Percentiles rank a stretch among this genome's conserved stretches.
phyloP scores from a whole-genome alignment of 2,329 filamentous ascomycete genomes.

The Camillea tinctor region DNA sequence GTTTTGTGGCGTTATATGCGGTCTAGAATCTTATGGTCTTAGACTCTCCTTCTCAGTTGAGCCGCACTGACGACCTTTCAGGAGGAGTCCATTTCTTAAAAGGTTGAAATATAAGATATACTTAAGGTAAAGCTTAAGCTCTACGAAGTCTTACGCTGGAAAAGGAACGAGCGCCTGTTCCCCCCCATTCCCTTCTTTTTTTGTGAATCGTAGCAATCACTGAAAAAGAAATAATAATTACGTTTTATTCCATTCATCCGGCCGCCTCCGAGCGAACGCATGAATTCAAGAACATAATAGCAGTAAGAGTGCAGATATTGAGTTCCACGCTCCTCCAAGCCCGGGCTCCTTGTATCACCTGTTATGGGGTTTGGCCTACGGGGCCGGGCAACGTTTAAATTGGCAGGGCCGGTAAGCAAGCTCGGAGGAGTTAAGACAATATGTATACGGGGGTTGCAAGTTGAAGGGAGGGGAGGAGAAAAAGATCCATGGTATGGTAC shows the following conservation, averaged over 20 bases:
- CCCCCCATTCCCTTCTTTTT: no score
- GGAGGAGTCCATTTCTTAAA: neutral
- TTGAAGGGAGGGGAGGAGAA: no score
- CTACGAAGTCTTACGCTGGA: no score
- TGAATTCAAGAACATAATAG: neutral
- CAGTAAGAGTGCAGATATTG: neutral
- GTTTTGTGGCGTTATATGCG: neutral
- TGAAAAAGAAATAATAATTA: no score
- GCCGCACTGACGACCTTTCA: conserved; percentile 1
- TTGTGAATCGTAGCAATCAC: no score
- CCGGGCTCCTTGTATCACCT: neutral
- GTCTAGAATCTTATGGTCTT: neutral
- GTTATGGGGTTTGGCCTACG: neutral
- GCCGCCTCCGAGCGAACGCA: neutral
- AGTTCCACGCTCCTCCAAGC: neutral
- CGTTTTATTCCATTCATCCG: neutral
- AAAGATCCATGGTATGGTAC: no score
- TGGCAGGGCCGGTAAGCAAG: neutral
- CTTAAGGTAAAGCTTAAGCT: neutral
- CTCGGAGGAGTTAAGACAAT: neutral
- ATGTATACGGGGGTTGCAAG: no score
- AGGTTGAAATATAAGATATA: neutral
- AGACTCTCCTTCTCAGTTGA: conserved; percentile 2
- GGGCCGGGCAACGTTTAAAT: neutral
- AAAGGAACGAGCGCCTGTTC: no score